Percentiles rank a stretch among this genome's conserved stretches.
These are phyloP conservation scores for Pugionium dolabratum DNA, from an alignment of 345 rosid genomes.

Conservation along the genomic window DNA sequence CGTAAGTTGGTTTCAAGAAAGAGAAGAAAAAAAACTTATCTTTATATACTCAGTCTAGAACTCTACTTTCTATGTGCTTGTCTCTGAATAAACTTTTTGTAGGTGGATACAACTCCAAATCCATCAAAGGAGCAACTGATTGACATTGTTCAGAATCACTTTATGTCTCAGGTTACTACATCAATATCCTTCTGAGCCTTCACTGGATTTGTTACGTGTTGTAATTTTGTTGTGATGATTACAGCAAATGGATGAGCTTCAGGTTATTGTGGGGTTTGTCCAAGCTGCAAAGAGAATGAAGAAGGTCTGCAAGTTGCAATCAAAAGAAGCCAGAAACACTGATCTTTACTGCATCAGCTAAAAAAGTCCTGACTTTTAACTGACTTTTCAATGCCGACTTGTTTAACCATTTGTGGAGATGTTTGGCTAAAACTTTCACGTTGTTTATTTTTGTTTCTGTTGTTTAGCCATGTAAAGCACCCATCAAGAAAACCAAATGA, in stretches of 20 bases:
- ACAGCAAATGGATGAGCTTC: slow-evolving; percentile 98
- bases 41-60: background rate
- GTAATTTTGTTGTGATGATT: slow-evolving; percentile 8
- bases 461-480: slow-evolving; percentile 38
- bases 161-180: slow-evolving; percentile 95
- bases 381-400: slow-evolving; percentile 20
- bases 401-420: slow-evolving; percentile 33
- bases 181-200: slow-evolving; percentile 1
- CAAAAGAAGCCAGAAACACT: slow-evolving; percentile 35
- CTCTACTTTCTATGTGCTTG: background rate
- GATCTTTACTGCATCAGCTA: slow-evolving; percentile 46
- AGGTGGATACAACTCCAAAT: slow-evolving; percentile 83
- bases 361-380: slow-evolving; percentile 32
- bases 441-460: slow-evolving; percentile 32
- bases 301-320: slow-evolving; percentile 55
- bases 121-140: slow-evolving; percentile 88
- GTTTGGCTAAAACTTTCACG: slow-evolving; percentile 30
- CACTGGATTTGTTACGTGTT: background rate
- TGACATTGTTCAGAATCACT: slow-evolving; percentile 84
- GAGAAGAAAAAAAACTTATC: background rate
- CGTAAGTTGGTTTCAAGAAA: slow-evolving; percentile 47
- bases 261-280: slow-evolving; percentile 88
- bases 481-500: slow-evolving; percentile 22
- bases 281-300: slow-evolving; percentile 91
- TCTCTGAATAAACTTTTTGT: slow-evolving; percentile 15